A percentile compares a stretch with the other conserved stretches of the same genome.
These are phyloP conservation scores for Calycina herbarum DNA, from an alignment of 2,329 filamentous ascomycete genomes.

Conservation along the genomic window DNA sequence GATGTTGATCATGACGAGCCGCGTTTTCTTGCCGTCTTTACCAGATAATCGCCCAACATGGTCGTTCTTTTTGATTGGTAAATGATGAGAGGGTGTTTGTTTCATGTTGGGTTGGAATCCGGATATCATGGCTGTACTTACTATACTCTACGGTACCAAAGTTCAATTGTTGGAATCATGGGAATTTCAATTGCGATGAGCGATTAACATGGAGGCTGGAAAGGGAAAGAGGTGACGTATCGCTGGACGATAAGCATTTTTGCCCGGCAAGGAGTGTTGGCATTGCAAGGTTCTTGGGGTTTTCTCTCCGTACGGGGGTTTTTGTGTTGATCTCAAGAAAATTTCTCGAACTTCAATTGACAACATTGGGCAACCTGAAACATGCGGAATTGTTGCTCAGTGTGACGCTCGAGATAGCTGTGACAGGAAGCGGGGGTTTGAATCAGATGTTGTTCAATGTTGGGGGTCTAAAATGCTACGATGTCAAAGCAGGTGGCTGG, in stretches of 20 bases:
- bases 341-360: neutral
- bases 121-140: neutral
- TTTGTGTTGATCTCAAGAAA: neutral
- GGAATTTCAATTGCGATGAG: neutral
- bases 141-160: neutral
- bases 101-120: neutral
- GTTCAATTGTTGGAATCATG: neutral
- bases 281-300: neutral
- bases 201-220: neutral
- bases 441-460: neutral
- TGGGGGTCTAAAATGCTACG: neutral
- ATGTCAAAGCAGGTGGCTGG: neutral
- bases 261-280: neutral
- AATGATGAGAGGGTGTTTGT: neutral
- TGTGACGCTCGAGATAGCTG: neutral
- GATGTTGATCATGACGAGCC: conserved; percentile 2
- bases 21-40: neutral
- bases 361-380: neutral
- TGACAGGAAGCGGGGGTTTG: neutral
- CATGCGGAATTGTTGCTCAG: neutral
- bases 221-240: neutral
- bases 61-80: neutral
- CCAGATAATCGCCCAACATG: neutral
- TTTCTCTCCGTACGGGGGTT: neutral
- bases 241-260: conserved; percentile 1